A percentile compares a stretch with the other conserved stretches of the same genome.
Evolutionary conservation across 169 alveolate species (phyloP).

Genomic region (Plasmodium coatneyi): DNA sequence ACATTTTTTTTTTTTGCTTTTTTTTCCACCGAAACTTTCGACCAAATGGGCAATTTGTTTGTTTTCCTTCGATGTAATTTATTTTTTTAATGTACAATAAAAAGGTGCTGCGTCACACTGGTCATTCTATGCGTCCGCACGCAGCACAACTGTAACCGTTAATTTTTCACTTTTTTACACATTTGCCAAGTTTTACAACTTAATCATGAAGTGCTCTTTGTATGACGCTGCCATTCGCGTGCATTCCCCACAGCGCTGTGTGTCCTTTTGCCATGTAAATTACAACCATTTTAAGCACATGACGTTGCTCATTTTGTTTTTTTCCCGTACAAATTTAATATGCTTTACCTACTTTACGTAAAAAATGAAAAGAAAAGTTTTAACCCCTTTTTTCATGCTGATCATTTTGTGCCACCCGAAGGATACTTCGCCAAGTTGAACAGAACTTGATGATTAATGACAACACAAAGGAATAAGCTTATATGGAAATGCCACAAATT

Average conservation of each 20-base stretch:
- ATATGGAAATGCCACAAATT: not conserved
- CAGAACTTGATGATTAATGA: not conserved
- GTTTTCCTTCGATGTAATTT: not conserved
- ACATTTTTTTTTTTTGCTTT: conserved; percentile 11
- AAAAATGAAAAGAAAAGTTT: not conserved
- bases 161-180: not conserved
- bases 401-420: not conserved
- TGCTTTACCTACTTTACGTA: not conserved
- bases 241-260: not conserved
- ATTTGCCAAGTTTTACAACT: not conserved
- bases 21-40: not conserved
- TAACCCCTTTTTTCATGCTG: not conserved
- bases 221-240: not conserved
- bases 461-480: not conserved
- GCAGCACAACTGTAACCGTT: not conserved
- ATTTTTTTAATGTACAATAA: not conserved
- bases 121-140: not conserved
- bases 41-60: not conserved
- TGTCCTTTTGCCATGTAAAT: not conserved
- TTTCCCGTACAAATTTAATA: not conserved
- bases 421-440: not conserved
- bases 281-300: not conserved
- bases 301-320: not conserved
- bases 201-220: not conserved
- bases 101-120: not conserved